Evolutionary conservation across 106 monocot species (phyloP), one percentile per base, ranked within the genome.

Genomic region (Chionographis japonica): DNA sequence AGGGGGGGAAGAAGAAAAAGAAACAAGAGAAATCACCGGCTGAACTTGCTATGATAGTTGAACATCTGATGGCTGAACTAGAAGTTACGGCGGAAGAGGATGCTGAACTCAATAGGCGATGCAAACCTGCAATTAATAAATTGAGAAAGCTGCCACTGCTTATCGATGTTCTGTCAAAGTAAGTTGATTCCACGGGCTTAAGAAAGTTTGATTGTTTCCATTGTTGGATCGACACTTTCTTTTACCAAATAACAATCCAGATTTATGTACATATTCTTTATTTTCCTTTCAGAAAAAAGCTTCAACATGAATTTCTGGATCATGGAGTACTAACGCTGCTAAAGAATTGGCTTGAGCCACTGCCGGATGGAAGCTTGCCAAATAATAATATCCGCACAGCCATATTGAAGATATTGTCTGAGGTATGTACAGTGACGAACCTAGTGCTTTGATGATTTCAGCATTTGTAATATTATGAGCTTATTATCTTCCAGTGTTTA

Each of bases 11-110:
- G 85, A 93, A 88, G 62, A 99, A 93, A 70, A 99, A 93, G 83
- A 99, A 90, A 74, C 79, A 72, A 72, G 93, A 99, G 50, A 93
- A 85, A 62, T 79, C 98, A 42, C 85, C 85, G 66, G 82, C 82
- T 50, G 93, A 99, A 61, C 81, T 99, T 70, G 87, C 85, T 58
- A n/a, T 81, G 58, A 67, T 93, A n/a, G 90, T 99, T 16, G 98
- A 99, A 58, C 74, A 83, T 59, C 64, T 88, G 11, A 93, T 99
- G 87, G 98, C 93, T 37, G 90, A 99, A 56, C 79, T 99, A 62
- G 98, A 99, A 80, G 98, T 99, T 42, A 81, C 82, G 10, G 90
- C 93, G 69, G 98, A 99, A 80, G 90, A 87, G 84, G 98, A 99
- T 90, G 98, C 98, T 37, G 90, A 99, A 72, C 61, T 99, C 19